Conservation (phyloP, 2,329 filamentous ascomycete genomes). For the Sporothrix inflata region DNA sequence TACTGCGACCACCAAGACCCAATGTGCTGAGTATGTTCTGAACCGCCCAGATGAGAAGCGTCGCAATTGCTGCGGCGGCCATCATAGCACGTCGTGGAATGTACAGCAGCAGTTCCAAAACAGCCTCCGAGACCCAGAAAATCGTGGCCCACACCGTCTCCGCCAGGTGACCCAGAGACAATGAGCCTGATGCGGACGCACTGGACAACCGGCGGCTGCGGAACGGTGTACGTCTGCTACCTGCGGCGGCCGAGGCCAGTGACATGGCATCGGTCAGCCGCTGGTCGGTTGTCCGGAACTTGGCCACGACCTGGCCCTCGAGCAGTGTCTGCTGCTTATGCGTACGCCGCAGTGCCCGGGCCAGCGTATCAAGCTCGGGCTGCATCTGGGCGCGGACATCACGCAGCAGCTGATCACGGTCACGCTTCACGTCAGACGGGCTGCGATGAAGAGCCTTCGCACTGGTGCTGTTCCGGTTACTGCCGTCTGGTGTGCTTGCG, state of each 20-base stretch:
- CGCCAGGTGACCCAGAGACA: conserved; percentile 41
- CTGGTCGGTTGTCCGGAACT: conserved; percentile 71
- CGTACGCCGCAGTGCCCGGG: conserved; percentile 84
- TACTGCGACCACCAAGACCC: neutral
- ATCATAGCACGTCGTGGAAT: conserved; percentile 28
- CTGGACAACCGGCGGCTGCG: conserved; percentile 41
- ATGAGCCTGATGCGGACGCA: neutral
- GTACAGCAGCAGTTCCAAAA: conserved; percentile 22
- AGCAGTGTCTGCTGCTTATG: conserved; percentile 84
- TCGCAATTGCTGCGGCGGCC: neutral
- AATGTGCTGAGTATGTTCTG: neutral
- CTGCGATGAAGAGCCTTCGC: neutral
- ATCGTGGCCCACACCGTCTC: conserved; percentile 38
- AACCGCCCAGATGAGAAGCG: neutral
- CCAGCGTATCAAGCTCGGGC: conserved; percentile 84
- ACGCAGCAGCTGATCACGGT: conserved; percentile 45
- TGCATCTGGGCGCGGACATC: conserved; percentile 70
- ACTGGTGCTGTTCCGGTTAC: neutral
- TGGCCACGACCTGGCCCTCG: conserved; percentile 73
- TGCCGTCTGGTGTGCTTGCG: neutral
- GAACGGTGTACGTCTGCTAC: conserved; percentile 49
- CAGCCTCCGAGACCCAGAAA: neutral
- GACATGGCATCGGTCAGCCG: conserved; percentile 77
- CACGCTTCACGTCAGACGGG: conserved; percentile 34
- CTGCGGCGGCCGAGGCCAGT: conserved; percentile 72